Conservation (phyloP, 345 rosid genomes). For the Isatis tinctoria region DNA sequence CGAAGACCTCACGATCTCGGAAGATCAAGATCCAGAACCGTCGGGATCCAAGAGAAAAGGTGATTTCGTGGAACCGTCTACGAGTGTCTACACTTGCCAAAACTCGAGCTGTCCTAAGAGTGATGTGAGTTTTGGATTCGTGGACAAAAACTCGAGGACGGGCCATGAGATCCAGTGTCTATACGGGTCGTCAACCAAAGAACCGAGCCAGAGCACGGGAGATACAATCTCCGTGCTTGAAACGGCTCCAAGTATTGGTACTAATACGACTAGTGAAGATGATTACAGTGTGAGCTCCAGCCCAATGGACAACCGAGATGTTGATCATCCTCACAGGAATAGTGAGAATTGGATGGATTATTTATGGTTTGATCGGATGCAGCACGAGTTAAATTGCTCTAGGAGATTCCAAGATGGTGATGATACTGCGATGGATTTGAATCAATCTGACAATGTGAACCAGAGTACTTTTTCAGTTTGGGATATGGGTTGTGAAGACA, state of each 20-base stretch:
- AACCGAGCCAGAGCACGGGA: slow-evolving; percentile 1
- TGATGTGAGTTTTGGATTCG: slow-evolving; percentile 30
- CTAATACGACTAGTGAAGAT: slow-evolving; percentile 16
- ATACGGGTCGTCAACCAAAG: not conserved
- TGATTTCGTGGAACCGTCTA: not conserved
- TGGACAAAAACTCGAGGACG: slow-evolving; percentile 41
- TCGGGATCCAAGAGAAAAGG: not conserved
- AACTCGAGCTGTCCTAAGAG: slow-evolving; percentile 32
- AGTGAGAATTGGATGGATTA: not conserved
- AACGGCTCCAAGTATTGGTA: slow-evolving; percentile 18
- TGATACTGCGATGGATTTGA: slow-evolving; percentile 14
- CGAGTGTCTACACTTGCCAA: slow-evolving; percentile 30
- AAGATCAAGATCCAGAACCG: not conserved
- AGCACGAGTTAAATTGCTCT: slow-evolving; percentile 27
- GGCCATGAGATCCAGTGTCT: slow-evolving; percentile 37
- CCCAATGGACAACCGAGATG: slow-evolving; percentile 2
- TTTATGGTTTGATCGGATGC: not conserved
- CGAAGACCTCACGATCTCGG: slow-evolving; percentile 37
- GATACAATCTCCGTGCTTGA: not conserved
- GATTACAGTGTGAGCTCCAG: slow-evolving; percentile 3
- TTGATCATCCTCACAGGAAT: not conserved
- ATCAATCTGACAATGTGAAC: slow-evolving; percentile 8
- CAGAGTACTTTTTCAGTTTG: slow-evolving; percentile 23
- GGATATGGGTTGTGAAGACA: slow-evolving; percentile 31
- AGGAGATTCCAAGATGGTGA: slow-evolving; percentile 19